Evolutionary conservation across 225 moss, liverwort and hornwort genomes (phyloP), one percentile per base, ranked within the genome.

Genomic region (Climacium dendroides): DNA sequence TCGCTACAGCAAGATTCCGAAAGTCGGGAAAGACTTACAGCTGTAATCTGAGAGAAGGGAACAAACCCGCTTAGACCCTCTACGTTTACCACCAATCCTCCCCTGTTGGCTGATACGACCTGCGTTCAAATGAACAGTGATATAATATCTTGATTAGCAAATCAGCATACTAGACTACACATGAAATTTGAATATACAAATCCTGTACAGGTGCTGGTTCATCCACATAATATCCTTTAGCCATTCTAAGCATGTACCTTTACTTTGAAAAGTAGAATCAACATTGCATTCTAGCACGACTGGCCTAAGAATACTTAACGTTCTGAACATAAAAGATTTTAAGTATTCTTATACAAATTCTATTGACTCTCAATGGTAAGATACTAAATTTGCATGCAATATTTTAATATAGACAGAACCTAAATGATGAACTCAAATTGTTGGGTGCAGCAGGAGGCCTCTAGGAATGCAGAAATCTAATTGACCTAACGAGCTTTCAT

Each of bases 51-150:
- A 20, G 98, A 98, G 88, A 98, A 98, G 53, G 98, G 98, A 78
- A 98, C 96, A 85, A 98, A 98, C 11, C 98, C 98, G 71, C 96
- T 91, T 32, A 98, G 89, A 48, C 98, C 98, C 92, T 98, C 98
- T 13, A 98, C 98, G 39, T 87, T 80, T 55, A 96, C 98, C 58
- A 98, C 98, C 78, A 98, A 90, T 54, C 98, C 98, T 84, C 98
- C 98, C 78, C 96, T 91, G 83, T 98, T 98, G 41, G 96, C 94
- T 12, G 96, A 94, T 47, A 98, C 88, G 39, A 98, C 89, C 93
- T 94, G 92, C 79, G 19, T 39, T 55, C 86, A 71, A 65, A 89
- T 39, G 50, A 72, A 69, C 74, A 83, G 26, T 37, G 39, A 37
- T 57, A 7, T 16, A 37, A 55, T 55, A 54, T 25, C 37, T 17